Base-by-base conservation (phyloP, 805 yeast genomes). In the Kazachstania viticola region DNA sequence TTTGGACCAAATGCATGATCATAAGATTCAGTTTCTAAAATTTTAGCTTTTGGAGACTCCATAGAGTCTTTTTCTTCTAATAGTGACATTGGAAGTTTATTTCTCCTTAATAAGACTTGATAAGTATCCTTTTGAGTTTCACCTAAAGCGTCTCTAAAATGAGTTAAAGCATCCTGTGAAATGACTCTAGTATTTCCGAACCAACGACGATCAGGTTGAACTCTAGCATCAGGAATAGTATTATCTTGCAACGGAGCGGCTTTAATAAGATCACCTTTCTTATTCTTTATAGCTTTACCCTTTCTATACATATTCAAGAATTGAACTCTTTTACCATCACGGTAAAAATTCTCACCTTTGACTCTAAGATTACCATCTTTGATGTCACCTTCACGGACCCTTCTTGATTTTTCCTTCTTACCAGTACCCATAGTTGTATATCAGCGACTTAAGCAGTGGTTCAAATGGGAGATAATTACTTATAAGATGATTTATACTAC, bases 381-480 rank as follows among this genome's bases (percentile, higher is more conserved):
- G 45, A 74, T 66, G 46, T 78, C 82, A 33, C 79, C 79, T 54
- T 85, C 82, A 51, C 94, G 79, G 36, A 69, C 67, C 53, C 95
- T 73, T 64, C 98, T 78, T 49, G 68, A 69, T 57, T 80, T 81
- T 60, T 88, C 98, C 50, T 85, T 91, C 67, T 88, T 88, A 35
- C 73, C 87, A 18, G 85, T 79, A 53, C 96, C 97, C 98, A 88
- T 88, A n/a, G n/a, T n/a, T n/a, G n/a, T n/a, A n/a, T n/a, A n/a
- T n/a, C n/a, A n/a, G n/a, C n/a, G n/a, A n/a, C n/a, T n/a, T n/a
- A n/a, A n/a, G n/a, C n/a, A n/a, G n/a, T n/a, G n/a, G n/a, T n/a
- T n/a, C n/a, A n/a, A n/a, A n/a, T n/a, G n/a, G n/a, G n/a, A n/a
- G n/a, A n/a, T n/a, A n/a, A n/a, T n/a, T n/a, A n/a, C n/a, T n/a